Base-by-base conservation (phyloP, 1,284 basidiomycete species). In the Irpex sp. region DNA sequence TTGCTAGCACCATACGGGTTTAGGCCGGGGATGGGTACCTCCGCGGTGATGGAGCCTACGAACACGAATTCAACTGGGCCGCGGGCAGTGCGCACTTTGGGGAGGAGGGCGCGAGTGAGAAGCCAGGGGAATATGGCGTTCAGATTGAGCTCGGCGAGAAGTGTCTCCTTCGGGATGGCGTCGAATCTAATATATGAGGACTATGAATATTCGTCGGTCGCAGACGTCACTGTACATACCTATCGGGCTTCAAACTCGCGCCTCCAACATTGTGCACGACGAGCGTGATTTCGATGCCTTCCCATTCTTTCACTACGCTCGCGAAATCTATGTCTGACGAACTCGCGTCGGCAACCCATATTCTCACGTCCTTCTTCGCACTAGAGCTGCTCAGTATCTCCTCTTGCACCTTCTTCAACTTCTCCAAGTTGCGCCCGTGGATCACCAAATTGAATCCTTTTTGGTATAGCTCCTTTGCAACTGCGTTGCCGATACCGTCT, bases 221-320 rank as follows among this genome's bases (percentile, higher is more conserved):
- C 2, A 10, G 23, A 19, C 16, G 3, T 14, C 16, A 51, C 12
- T 39, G 19, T 39, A 61, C 59, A 45, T 28, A 39, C 18, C 47
- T 57, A 47, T 18, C 47, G 33, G 16, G 16, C 23, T 51, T 51
- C 33, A 52, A 37, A 16, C 42, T 48, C n/a, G 59, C 65, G 7
- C 68, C 67, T 5, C 71, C 71, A 35, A 72, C 72, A 58, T 73
- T 73, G 61, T 73, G 67, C 5, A 72, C 55, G 19, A 73, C 66
- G 18, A 71, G 58, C 10, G 72, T 72, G 57, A 73, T 67, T 59
- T 72, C 67, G 28, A 73, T 59, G 23, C 65, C 64, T 45, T 64
- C 63, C 62, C 66, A 71, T 8, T 67, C 65, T 56, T 61, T 67
- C 37, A 69, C 48, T 39, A 69, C 59, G 18, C 58, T 60, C 45